Evolutionary conservation across 2,329 filamentous ascomycete species (phyloP), one percentile per base, ranked within the genome.

Genomic region (Thyridium curvatum): DNA sequence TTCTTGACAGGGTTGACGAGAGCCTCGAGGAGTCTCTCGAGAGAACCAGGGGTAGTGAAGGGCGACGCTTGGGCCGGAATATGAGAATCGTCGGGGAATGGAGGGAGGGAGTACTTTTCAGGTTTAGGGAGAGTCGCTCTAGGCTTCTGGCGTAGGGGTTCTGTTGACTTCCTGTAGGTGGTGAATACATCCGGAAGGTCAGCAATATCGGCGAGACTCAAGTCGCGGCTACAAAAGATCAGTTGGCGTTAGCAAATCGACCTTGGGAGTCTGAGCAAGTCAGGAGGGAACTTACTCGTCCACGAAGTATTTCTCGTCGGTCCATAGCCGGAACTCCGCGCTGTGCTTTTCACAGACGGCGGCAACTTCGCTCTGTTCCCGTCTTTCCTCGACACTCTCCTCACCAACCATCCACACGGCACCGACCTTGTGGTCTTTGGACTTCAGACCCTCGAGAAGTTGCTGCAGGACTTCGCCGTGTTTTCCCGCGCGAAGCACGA

Each of bases 151-250:
- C 82, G 73, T 3, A 90, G 64, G 1, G 84, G 84, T 46, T 89
- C 85, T 38, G 86, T 73, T 3, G 71, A 74, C 58, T 88, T 89
- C 8, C 84, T 74, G 49, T 84, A 91, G 0, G 73, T 73, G 0
- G 86, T 89, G 54, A 88, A 91, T 2, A 90, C 69, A 50, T 89
- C 82, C 3, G 84, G 83, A 2, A 89, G 66, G 3, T 86, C 73
- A 26, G 69, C 53, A 1, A 79, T 66, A 4, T 69, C 61, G 3
- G 69, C 53, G 34, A 85, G 68, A 0, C 77, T 72, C 0, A 84
- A 56, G 51, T 91, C 84, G 16, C 79, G 79, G 48, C 84, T 89
- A 26, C 21, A 10, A 10, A 26, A 26, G 10, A 26, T 26, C 6
- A 26, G 37, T 4, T 28, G 7, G 32, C 38, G 21, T 26, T 6